These are phyloP conservation scores for Naganishia sp. DNA, from an alignment of 1,284 basidiomycete species.

Conservation along the genomic window DNA sequence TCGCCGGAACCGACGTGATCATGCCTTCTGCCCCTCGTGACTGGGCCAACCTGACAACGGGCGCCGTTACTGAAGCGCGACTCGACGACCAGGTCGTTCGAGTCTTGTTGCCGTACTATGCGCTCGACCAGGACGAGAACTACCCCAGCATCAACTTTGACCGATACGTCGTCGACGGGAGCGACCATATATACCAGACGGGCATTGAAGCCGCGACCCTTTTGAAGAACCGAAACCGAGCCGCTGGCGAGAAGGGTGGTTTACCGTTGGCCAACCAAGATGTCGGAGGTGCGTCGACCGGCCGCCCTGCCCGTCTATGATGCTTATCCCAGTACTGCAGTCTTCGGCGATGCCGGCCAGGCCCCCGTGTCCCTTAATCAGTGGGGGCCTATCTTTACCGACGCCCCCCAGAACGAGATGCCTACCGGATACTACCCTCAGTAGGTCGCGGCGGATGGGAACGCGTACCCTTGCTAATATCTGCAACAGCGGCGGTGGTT, in stretches of 20 bases:
- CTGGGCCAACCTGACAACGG: slow-evolving; percentile 52
- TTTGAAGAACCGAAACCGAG: slow-evolving; percentile 31
- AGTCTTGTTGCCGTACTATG: slow-evolving; percentile 65
- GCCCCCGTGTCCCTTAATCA: slow-evolving; percentile 28
- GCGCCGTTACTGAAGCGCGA: slow-evolving; percentile 59
- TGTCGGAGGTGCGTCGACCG: slow-evolving; percentile 22
- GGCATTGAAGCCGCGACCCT: slow-evolving; percentile 36
- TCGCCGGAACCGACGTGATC: slow-evolving; percentile 20
- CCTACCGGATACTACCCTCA: slow-evolving; percentile 60
- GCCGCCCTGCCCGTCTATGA: slow-evolving; percentile 17
- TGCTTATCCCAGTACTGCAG: slow-evolving; percentile 5
- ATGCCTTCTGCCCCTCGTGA: slow-evolving; percentile 12
- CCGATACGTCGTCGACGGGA: slow-evolving; percentile 36
- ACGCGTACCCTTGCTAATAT: slow-evolving; percentile 52
- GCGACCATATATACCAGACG: slow-evolving; percentile 36
- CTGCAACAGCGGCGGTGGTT: slow-evolving; percentile 80
- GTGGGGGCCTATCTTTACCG: slow-evolving; percentile 32
- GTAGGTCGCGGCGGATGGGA: slow-evolving; percentile 18
- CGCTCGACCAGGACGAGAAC: slow-evolving; percentile 63
- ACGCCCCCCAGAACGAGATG: slow-evolving; percentile 32
- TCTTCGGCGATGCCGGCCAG: slow-evolving; percentile 11
- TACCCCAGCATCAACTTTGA: slow-evolving; percentile 58
- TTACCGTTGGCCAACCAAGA: slow-evolving; percentile 18
- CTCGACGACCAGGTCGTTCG: slow-evolving; percentile 66
- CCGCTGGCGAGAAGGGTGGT: slow-evolving; percentile 19